phyloP scores from a whole-genome alignment of 768 basidiomycete genomes.

The Kwoniella newhampshirensis region DNA sequence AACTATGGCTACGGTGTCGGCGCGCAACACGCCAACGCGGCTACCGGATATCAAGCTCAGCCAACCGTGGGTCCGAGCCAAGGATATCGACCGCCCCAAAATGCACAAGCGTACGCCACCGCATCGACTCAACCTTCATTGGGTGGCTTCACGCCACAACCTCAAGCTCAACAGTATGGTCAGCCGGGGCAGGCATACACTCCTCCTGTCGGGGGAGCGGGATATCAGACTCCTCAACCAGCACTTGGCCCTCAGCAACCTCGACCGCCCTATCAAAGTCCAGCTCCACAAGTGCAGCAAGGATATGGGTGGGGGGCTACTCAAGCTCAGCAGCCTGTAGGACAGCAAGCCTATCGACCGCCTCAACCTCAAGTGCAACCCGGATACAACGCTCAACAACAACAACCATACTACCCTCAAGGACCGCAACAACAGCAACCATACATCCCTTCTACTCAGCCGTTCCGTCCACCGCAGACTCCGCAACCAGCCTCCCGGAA shows the following conservation, averaged over 20 bases:
- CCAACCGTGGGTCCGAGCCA: constrained; percentile 21
- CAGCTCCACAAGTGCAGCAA: constrained; percentile 39
- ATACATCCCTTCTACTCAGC: constrained; percentile 14
- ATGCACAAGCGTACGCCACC: constrained; percentile 48
- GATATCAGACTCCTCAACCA: constrained; percentile 19
- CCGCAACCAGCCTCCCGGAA: constrained; percentile 16
- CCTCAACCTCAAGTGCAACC: constrained; percentile 57
- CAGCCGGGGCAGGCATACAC: constrained; percentile 8
- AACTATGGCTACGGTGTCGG: constrained; percentile 82
- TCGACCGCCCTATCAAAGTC: constrained; percentile 21
- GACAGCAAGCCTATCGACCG: constrained; percentile 52
- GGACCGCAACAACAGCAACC: constrained; percentile 30
- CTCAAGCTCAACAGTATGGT: constrained; percentile 9
- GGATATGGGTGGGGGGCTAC: constrained; percentile 60
- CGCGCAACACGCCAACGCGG: constrained; percentile 37
- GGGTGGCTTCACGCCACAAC: constrained; percentile 10
- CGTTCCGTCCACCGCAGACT: constrained; percentile 18
- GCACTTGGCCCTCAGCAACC: constrained; percentile 12
- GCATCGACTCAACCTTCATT: constrained; percentile 52
- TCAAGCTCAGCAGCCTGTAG: constrained; percentile 49
- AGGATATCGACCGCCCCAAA: constrained; percentile 22
- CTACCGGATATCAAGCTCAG: constrained; percentile 16
- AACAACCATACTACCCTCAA: constrained; percentile 35
- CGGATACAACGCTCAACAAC: constrained; percentile 20
- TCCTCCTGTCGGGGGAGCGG: constrained; percentile 8